These are phyloP conservation scores for Globisporangium parvum DNA, from an alignment of 352 stramenopile genomes.

Conservation along the genomic window DNA sequence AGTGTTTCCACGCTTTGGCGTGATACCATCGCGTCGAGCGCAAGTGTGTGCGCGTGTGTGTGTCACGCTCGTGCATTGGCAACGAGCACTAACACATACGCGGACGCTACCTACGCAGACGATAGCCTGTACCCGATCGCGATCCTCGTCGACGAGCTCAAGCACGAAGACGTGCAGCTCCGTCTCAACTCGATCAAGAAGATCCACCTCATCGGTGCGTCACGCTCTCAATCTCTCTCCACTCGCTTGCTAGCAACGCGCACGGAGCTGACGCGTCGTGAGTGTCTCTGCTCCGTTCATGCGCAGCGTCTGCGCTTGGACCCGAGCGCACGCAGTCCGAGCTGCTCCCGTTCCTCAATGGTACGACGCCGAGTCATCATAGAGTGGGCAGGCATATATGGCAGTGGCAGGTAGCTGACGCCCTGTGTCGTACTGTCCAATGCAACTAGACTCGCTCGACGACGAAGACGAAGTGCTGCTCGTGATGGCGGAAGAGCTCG, in stretches of 20 bases:
- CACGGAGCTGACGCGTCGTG: background rate
- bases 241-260: background rate
- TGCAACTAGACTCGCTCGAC: slow-evolving; percentile 88
- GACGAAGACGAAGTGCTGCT: slow-evolving; percentile 98
- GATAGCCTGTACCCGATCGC: slow-evolving; percentile 86
- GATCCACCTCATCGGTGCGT: slow-evolving; percentile 84
- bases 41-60: background rate
- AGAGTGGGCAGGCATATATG: background rate
- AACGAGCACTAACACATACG: background rate
- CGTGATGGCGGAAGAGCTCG: slow-evolving; percentile 91
- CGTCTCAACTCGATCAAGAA: slow-evolving; percentile 90
- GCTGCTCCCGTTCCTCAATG: slow-evolving; percentile 97
- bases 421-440: slow-evolving; percentile 2
- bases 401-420: slow-evolving; percentile 1
- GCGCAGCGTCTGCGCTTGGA: slow-evolving; percentile 81
- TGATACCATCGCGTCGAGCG: background rate
- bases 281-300: slow-evolving; percentile 1
- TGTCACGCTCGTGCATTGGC: background rate
- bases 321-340: slow-evolving; percentile 90
- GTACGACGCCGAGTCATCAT: slow-evolving; percentile 21
- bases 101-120: slow-evolving; percentile 22
- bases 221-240: background rate
- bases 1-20: slow-evolving; percentile 6
- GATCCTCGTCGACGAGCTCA: slow-evolving; percentile 90
- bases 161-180: slow-evolving; percentile 89